Percentiles rank a stretch among this genome's conserved stretches.
These are phyloP conservation scores for Chernovozyma aurita DNA, from an alignment of 1,139 yeast species.

Conservation along the genomic window DNA sequence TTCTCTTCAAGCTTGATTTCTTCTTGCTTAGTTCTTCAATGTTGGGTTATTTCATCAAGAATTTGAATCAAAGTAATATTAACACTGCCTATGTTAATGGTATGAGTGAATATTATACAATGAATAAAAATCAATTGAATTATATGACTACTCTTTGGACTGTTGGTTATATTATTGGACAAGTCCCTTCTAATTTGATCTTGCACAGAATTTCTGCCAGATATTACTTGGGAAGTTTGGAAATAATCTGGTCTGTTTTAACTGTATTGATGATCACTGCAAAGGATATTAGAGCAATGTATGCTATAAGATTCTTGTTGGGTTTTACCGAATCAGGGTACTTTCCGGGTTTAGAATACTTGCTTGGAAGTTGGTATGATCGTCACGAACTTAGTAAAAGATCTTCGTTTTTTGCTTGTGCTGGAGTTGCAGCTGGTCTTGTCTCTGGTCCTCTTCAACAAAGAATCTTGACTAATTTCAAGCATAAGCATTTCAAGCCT, in stretches of 20 bases:
- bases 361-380: constrained; percentile 49
- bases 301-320: constrained; percentile 53
- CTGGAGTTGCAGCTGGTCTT: constrained; percentile 25
- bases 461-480: constrained; percentile 26
- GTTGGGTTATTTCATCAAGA: constrained; percentile 35
- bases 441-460: constrained; percentile 36
- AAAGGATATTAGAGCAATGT: constrained; percentile 38
- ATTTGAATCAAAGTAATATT: constrained; percentile 43
- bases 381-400: constrained; percentile 43
- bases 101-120: constrained; percentile 50
- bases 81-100: constrained; percentile 59
- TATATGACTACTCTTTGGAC: constrained; percentile 51
- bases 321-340: constrained; percentile 59
- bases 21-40: constrained; percentile 41
- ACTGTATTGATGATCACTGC: constrained; percentile 49
- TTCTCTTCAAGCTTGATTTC: constrained; percentile 40
- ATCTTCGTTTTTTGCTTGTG: constrained; percentile 42
- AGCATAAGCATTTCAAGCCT: constrained; percentile 24
- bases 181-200: constrained; percentile 53
- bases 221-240: constrained; percentile 50
- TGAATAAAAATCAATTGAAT: constrained; percentile 52
- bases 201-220: constrained; percentile 51
- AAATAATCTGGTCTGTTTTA: constrained; percentile 53
- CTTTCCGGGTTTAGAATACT: constrained; percentile 52
- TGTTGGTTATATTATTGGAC: constrained; percentile 57